Conservation (phyloP, 2,329 filamentous ascomycete genomes). For the Colletotrichum sublineola region DNA sequence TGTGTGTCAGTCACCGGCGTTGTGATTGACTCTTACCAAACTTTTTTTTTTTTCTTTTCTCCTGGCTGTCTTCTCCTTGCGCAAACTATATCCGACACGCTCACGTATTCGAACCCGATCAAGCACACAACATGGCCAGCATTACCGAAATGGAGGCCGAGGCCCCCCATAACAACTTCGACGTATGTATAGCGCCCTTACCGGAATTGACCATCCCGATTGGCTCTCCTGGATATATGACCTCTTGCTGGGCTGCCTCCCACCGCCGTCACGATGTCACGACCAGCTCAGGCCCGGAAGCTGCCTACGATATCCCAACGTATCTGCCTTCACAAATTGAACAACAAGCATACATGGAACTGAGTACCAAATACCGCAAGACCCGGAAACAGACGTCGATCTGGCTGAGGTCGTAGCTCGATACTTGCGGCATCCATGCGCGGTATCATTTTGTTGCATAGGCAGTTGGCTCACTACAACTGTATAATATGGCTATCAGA, state of each 20-base stretch:
- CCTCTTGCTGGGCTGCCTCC: conserved; percentile 12
- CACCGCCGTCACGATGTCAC: conserved; percentile 6
- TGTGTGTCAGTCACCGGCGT: neutral
- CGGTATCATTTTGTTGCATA: neutral
- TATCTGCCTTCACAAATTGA: neutral
- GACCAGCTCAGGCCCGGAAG: neutral
- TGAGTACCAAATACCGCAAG: neutral
- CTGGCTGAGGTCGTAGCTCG: neutral
- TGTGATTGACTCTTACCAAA: conserved; percentile 8
- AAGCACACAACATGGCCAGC: conserved; percentile 22
- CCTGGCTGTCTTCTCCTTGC: neutral
- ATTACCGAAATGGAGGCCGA: conserved; percentile 44
- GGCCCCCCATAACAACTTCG: conserved; percentile 55
- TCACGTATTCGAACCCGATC: neutral
- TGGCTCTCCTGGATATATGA: neutral
- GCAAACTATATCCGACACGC: conserved; percentile 6
- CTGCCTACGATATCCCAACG: neutral
- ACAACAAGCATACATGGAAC: neutral
- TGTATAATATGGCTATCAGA: neutral
- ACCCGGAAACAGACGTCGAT: neutral
- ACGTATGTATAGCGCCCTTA: conserved; percentile 48
- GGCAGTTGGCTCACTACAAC: neutral
- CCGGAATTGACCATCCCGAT: neutral
- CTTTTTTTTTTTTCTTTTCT: conserved; percentile 9
- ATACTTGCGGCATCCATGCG: neutral